These are phyloP conservation scores for Macrolepiota dolichaula DNA, from an alignment of 768 basidiomycete species.

Conservation along the genomic window DNA sequence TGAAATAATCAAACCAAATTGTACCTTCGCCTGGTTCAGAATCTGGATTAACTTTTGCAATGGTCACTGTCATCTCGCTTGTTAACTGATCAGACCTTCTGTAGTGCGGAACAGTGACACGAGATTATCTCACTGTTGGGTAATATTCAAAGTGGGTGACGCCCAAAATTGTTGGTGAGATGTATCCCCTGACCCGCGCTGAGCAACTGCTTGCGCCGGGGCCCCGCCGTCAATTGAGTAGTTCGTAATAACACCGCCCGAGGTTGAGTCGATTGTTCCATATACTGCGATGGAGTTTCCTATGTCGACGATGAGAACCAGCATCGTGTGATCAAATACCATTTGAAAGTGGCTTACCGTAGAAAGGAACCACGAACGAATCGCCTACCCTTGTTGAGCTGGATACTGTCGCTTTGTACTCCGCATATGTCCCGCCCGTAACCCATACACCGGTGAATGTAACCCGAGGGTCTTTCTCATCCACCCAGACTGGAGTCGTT, in stretches of 20 bases:
- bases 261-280: conserved; percentile 31
- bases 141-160: conserved; percentile 14
- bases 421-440: conserved; percentile 22
- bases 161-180: conserved; percentile 33
- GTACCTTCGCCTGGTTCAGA: conserved; percentile 30
- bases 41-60: conserved; percentile 27
- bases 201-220: conserved; percentile 22
- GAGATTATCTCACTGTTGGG: conserved; percentile 28
- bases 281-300: conserved; percentile 31
- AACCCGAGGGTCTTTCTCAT: conserved; percentile 33
- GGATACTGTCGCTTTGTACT: conserved; percentile 28
- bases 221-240: conserved; percentile 31
- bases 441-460: conserved; percentile 30
- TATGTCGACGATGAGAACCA: conserved; percentile 8
- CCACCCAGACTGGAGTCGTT: conserved; percentile 19
- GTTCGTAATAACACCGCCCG: conserved; percentile 31
- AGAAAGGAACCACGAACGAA: conserved; percentile 31
- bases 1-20: conserved; percentile 42
- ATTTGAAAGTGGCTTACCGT: conserved; percentile 18
- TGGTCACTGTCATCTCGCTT: conserved; percentile 31
- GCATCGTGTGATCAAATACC: background rate
- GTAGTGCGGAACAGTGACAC: background rate
- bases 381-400: conserved; percentile 32
- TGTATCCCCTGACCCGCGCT: conserved; percentile 24
- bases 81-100: background rate